phyloP scores from a whole-genome alignment of 106 monocot genomes.

The Posidonia australis region DNA sequence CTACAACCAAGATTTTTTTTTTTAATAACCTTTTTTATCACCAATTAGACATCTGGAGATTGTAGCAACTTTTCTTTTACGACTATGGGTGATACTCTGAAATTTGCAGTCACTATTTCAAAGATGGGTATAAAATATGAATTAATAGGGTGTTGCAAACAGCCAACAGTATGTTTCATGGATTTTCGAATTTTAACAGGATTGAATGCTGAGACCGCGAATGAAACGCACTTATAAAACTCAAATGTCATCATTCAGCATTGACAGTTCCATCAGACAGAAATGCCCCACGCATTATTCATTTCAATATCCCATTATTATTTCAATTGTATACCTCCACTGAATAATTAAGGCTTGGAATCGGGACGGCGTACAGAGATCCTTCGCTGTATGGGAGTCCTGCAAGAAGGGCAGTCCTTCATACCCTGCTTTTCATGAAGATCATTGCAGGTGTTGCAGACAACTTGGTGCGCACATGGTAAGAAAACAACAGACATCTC shows the following conservation, averaged over 20 bases:
- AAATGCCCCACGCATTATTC: conserved; percentile 1
- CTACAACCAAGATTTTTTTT: too few relatives aligned
- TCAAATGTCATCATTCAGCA: conserved; percentile 4
- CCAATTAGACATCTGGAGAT: too few relatives aligned
- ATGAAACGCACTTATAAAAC: conserved; percentile 17
- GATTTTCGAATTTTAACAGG: too few relatives aligned
- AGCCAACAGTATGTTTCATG: too few relatives aligned
- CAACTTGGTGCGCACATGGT: conserved; percentile 62
- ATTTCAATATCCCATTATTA: background rate
- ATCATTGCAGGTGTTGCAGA: conserved; percentile 48
- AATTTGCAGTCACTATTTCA: too few relatives aligned
- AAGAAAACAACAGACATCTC: conserved; percentile 65
- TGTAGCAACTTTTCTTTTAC: too few relatives aligned
- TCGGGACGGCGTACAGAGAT: conserved; percentile 19
- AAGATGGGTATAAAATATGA: too few relatives aligned
- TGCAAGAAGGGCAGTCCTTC: conserved; percentile 68
- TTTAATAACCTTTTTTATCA: too few relatives aligned
- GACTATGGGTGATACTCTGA: too few relatives aligned
- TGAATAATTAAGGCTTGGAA: background rate
- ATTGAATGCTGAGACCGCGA: too few relatives aligned
- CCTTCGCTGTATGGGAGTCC: conserved; percentile 36
- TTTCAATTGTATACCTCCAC: background rate
- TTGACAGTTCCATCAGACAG: background rate
- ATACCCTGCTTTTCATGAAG: conserved; percentile 49
- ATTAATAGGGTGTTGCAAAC: too few relatives aligned